Evolutionary conservation across 768 basidiomycete genomes (phyloP).

Genomic region (Termitomyces sp.): DNA sequence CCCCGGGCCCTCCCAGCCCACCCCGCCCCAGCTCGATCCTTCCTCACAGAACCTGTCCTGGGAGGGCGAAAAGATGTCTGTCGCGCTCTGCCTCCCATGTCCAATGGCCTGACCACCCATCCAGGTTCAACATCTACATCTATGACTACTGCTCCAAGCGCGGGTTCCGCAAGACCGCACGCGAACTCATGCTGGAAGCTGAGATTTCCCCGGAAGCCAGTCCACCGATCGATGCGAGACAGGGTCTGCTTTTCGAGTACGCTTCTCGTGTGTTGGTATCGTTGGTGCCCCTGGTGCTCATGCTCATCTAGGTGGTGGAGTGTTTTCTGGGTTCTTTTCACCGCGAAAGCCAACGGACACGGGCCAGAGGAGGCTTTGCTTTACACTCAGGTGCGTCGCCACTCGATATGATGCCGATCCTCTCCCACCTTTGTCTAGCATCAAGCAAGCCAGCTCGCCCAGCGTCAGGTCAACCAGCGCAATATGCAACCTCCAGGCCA

Average conservation of each 20-base stretch:
- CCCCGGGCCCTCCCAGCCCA: slow-evolving; percentile 18
- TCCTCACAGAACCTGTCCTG: slow-evolving; percentile 42
- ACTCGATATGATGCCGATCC: slow-evolving; percentile 9
- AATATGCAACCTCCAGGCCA: slow-evolving; percentile 16
- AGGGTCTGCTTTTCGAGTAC: slow-evolving; percentile 80
- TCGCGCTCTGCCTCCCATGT: slow-evolving; percentile 14
- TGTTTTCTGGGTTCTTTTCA: slow-evolving; percentile 83
- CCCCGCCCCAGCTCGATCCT: slow-evolving; percentile 17
- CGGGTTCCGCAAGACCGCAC: slow-evolving; percentile 69
- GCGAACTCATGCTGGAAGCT: slow-evolving; percentile 60
- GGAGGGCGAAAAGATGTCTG: slow-evolving; percentile 84
- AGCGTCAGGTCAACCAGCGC: slow-evolving; percentile 24
- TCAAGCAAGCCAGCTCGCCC: slow-evolving; percentile 21
- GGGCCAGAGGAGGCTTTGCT: slow-evolving; percentile 68
- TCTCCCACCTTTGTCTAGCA: slow-evolving; percentile 10
- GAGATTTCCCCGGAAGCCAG: slow-evolving; percentile 53
- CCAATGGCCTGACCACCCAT: background rate
- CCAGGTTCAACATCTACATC: slow-evolving; percentile 87
- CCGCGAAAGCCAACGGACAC: slow-evolving; percentile 64
- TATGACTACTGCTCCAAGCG: slow-evolving; percentile 81
- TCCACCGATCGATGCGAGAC: slow-evolving; percentile 79
- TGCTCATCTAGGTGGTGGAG: slow-evolving; percentile 68
- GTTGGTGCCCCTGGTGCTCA: slow-evolving; percentile 7
- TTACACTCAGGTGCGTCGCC: slow-evolving; percentile 57
- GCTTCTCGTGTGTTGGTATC: slow-evolving; percentile 19